A percentile compares a stretch with the other conserved stretches of the same genome.
Conservation (phyloP, 305 asterid species). For the Fraxinus ornus region DNA sequence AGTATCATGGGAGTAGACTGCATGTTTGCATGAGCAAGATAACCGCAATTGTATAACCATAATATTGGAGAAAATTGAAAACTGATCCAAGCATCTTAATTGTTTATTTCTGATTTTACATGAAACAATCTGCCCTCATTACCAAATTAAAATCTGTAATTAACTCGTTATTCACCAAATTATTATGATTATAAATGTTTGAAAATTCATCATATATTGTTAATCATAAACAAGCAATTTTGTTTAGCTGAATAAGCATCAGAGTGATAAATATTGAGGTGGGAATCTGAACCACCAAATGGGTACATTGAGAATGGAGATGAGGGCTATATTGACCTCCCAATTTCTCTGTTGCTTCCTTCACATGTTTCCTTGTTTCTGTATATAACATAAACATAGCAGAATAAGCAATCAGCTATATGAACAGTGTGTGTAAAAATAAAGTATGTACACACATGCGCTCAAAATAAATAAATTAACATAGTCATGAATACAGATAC, state of each 20-base stretch:
- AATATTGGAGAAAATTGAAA: not conserved
- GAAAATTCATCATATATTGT: not conserved
- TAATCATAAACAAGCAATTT: not conserved
- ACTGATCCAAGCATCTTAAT: not conserved
- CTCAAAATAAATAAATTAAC: too few relatives aligned
- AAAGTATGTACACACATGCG: too few relatives aligned
- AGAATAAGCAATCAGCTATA: not conserved
- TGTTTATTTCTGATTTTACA: too few relatives aligned
- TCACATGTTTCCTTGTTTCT: slow-evolving; percentile 96
- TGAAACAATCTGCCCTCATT: too few relatives aligned
- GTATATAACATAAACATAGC: slow-evolving; percentile 19
- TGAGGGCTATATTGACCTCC: slow-evolving; percentile 93
- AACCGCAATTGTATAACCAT: not conserved
- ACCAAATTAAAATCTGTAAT: not conserved
- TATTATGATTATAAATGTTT: not conserved
- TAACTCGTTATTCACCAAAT: not conserved
- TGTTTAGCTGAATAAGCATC: slow-evolving; percentile 8
- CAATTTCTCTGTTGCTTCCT: slow-evolving; percentile 87
- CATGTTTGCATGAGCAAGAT: not conserved
- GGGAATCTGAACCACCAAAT: slow-evolving; percentile 98
- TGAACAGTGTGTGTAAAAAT: not conserved
- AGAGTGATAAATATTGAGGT: slow-evolving; percentile 20
- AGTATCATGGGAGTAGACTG: not conserved
- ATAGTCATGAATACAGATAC: too few relatives aligned
- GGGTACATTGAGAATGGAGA: slow-evolving; percentile 91